A percentile compares a stretch with the other conserved stretches of the same genome.
Conservation (phyloP, 495 filamentous ascomycete species). For the Trichoderma erinaceum region DNA sequence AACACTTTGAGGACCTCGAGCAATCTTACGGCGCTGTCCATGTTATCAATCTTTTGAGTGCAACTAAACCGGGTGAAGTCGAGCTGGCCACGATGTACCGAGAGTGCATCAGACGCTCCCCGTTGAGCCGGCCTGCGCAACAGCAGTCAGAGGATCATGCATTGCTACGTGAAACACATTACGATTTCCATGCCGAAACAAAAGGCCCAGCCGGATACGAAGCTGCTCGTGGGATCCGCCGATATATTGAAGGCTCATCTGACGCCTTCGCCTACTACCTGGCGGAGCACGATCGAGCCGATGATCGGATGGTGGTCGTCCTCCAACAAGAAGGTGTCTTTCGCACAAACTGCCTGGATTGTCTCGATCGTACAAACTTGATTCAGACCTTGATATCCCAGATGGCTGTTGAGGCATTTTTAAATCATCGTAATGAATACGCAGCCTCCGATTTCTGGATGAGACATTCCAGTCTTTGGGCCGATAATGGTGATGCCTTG, state of each 20-base stretch:
- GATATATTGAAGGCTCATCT: constrained; percentile 65
- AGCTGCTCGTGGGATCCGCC: constrained; percentile 70
- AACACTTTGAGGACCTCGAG: constrained; percentile 80
- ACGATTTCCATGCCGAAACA: constrained; percentile 93
- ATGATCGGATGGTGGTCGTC: constrained; percentile 54
- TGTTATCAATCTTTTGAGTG: constrained; percentile 85
- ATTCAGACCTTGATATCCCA: constrained; percentile 92
- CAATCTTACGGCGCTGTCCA: constrained; percentile 83
- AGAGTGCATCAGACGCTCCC: constrained; percentile 65
- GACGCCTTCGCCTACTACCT: constrained; percentile 87
- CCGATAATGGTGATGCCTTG: constrained; percentile 94
- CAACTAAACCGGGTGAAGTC: constrained; percentile 73
- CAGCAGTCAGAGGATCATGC: constrained; percentile 53
- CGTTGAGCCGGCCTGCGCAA: constrained; percentile 48
- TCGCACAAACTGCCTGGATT: constrained; percentile 93
- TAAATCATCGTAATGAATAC: constrained; percentile 58
- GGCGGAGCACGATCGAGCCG: constrained; percentile 49
- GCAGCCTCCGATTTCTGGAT: constrained; percentile 78
- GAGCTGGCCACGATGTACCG: constrained; percentile 73
- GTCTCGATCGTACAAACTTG: constrained; percentile 90
- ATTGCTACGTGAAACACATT: constrained; percentile 72
- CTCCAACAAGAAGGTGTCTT: constrained; percentile 92
- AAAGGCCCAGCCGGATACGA: constrained; percentile 83
- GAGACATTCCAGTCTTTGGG: constrained; percentile 87
- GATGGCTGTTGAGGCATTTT: constrained; percentile 79